These are phyloP conservation scores for Xylaria arbuscula DNA, from an alignment of 2,329 filamentous ascomycete species.

Conservation along the genomic window DNA sequence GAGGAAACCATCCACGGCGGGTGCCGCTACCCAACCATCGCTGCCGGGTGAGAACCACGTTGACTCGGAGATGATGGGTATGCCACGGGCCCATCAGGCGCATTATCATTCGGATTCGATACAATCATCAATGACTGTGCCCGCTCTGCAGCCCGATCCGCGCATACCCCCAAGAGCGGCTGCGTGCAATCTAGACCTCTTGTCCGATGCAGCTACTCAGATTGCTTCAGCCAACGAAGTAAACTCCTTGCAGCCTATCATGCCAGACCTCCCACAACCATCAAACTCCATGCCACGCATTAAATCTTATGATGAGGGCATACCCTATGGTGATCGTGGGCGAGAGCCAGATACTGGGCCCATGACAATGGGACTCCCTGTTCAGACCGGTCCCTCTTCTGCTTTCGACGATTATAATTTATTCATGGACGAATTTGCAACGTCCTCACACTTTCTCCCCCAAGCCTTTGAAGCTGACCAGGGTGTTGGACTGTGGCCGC, in stretches of 20 bases:
- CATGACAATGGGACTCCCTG: constrained; percentile 55
- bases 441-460: constrained; percentile 66
- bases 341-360: constrained; percentile 58
- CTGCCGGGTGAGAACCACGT: constrained; percentile 61
- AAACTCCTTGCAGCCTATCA: constrained; percentile 62
- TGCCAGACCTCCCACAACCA: constrained; percentile 58
- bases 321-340: constrained; percentile 61
- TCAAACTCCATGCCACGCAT: constrained; percentile 57
- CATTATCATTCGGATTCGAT: constrained; percentile 58
- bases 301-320: constrained; percentile 62
- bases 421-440: constrained; percentile 67
- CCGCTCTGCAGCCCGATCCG: constrained; percentile 59
- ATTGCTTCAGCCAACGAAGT: constrained; percentile 66
- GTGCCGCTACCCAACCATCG: constrained; percentile 55
- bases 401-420: constrained; percentile 68
- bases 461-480: constrained; percentile 66
- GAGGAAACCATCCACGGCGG: constrained; percentile 63
- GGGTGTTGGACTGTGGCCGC: constrained; percentile 63
- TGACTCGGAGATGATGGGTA: constrained; percentile 59
- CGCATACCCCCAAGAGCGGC: constrained; percentile 59
- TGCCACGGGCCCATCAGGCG: constrained; percentile 53
- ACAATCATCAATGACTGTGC: constrained; percentile 52
- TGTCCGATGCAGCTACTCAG: constrained; percentile 68
- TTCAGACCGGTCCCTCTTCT: constrained; percentile 53
- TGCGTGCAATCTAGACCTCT: constrained; percentile 67